Percentiles rank a stretch among this genome's conserved stretches.
Conservation (phyloP, 768 basidiomycete genomes). For the Hortiboletus flavorubellus region DNA sequence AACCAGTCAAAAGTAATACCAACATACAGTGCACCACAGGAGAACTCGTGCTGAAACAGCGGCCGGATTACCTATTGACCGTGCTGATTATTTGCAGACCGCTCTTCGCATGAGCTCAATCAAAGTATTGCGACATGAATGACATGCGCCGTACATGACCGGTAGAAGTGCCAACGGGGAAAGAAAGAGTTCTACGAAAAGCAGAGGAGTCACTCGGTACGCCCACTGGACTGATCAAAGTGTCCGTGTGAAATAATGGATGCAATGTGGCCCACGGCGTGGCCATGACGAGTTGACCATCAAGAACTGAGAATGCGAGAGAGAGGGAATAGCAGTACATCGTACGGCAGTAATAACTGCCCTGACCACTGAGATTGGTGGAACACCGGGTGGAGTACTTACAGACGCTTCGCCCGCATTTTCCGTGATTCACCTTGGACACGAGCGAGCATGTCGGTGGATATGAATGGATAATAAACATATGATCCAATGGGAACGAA, state of each 20-base stretch:
- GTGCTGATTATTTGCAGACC: too few relatives aligned
- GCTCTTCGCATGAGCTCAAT: too few relatives aligned
- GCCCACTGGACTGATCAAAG: constrained; percentile 46
- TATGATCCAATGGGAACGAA: constrained; percentile 82
- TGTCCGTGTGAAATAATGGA: constrained; percentile 55
- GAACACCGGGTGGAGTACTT: constrained; percentile 2
- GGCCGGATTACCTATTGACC: too few relatives aligned
- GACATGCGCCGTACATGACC: background rate
- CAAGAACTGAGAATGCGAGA: constrained; percentile 68
- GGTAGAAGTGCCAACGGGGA: constrained; percentile 1
- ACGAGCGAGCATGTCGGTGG: constrained; percentile 87
- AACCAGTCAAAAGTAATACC: too few relatives aligned
- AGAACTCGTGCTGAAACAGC: too few relatives aligned
- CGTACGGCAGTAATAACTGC: constrained; percentile 85
- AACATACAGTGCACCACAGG: too few relatives aligned
- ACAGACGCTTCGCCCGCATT: constrained; percentile 25
- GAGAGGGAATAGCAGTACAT: constrained; percentile 78
- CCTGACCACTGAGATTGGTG: background rate
- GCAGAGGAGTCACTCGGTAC: constrained; percentile 41
- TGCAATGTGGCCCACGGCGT: constrained; percentile 74
- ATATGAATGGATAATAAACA: constrained; percentile 95
- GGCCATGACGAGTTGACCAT: constrained; percentile 99
- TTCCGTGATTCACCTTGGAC: constrained; percentile 42
- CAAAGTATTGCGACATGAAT: too few relatives aligned
- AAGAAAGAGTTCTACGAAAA: constrained; percentile 32